Evolutionary conservation across 2,329 filamentous ascomycete genomes (phyloP).

Genomic region (Grosmannia huntii): DNA sequence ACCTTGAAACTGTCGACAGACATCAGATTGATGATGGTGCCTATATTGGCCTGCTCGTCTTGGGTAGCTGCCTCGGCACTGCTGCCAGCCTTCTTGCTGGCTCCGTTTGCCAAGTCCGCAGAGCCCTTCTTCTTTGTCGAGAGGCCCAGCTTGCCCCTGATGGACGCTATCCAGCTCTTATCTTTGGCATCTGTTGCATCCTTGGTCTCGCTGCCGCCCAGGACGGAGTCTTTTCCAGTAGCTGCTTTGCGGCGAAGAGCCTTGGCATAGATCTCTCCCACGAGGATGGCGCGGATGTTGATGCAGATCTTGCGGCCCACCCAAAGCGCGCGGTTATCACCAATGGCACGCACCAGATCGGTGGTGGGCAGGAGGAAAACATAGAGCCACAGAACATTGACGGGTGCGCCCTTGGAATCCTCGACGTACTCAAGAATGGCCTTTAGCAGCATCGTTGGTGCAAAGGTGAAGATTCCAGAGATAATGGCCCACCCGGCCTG

Average conservation of each 20-base stretch:
- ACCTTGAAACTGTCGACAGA: slow-evolving; percentile 99
- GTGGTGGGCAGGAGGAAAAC: slow-evolving; percentile 81
- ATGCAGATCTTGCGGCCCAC: slow-evolving; percentile 92
- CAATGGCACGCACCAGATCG: slow-evolving; percentile 68
- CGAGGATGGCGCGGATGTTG: slow-evolving; percentile 81
- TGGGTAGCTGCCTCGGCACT: slow-evolving; percentile 22
- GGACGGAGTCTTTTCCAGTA: slow-evolving; percentile 58
- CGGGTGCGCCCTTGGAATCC: slow-evolving; percentile 57
- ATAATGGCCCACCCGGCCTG: slow-evolving; percentile 74
- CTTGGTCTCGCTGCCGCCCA: slow-evolving; percentile 39
- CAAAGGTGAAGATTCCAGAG: slow-evolving; percentile 74
- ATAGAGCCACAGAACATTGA: slow-evolving; percentile 89
- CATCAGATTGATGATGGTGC: slow-evolving; percentile 99
- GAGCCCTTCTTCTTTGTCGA: slow-evolving; percentile 30
- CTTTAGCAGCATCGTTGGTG: slow-evolving; percentile 80
- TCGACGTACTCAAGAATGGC: slow-evolving; percentile 93
- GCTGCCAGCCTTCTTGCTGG: slow-evolving; percentile 18
- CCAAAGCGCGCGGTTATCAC: slow-evolving; percentile 80
- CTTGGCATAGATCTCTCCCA: slow-evolving; percentile 96
- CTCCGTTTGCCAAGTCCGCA: slow-evolving; percentile 17
- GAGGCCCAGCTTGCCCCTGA: slow-evolving; percentile 46
- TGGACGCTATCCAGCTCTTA: slow-evolving; percentile 30
- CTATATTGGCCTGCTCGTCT: slow-evolving; percentile 75
- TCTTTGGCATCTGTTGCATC: slow-evolving; percentile 24
- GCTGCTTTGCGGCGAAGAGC: slow-evolving; percentile 83